phyloP scores from a whole-genome alignment of 768 basidiomycete genomes.

The Auricularia heimuer region DNA sequence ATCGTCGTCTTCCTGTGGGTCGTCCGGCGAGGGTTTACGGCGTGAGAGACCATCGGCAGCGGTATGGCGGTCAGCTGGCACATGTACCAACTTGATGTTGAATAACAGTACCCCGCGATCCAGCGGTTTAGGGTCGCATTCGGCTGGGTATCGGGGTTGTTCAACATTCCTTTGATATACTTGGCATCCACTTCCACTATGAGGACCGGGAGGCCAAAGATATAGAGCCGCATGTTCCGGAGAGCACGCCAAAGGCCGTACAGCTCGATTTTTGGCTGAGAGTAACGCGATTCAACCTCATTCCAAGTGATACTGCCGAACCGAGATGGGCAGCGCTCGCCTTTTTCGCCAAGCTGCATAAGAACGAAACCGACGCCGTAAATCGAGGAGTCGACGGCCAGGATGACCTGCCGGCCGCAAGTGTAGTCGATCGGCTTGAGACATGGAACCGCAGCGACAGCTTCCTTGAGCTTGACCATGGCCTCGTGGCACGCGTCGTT shows the following conservation, averaged over 20 bases:
- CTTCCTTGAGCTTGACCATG: not conserved
- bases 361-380: not conserved
- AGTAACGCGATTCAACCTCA: conserved; percentile 13
- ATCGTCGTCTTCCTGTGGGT: not conserved
- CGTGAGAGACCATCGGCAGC: conserved; percentile 18
- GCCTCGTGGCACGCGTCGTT: conserved; percentile 15
- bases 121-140: conserved; percentile 31
- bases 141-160: conserved; percentile 29
- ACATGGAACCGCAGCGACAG: not conserved
- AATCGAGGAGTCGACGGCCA: conserved; percentile 5
- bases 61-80: conserved; percentile 18
- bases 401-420: not conserved
- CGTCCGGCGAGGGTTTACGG: conserved; percentile 3
- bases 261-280: conserved; percentile 19
- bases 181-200: conserved; percentile 21
- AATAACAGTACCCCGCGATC: conserved; percentile 32
- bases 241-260: conserved; percentile 16
- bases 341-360: not conserved
- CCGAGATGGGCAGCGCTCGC: not conserved
- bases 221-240: no score
- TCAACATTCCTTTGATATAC: conserved; percentile 30
- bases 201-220: not conserved
- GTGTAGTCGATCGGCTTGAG: conserved; percentile 1
- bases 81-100: conserved; percentile 27
- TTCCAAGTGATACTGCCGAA: conserved; percentile 33